phyloP scores from a whole-genome alignment of 148 eudicot genomes.

The Rhododendron griersonianum region DNA sequence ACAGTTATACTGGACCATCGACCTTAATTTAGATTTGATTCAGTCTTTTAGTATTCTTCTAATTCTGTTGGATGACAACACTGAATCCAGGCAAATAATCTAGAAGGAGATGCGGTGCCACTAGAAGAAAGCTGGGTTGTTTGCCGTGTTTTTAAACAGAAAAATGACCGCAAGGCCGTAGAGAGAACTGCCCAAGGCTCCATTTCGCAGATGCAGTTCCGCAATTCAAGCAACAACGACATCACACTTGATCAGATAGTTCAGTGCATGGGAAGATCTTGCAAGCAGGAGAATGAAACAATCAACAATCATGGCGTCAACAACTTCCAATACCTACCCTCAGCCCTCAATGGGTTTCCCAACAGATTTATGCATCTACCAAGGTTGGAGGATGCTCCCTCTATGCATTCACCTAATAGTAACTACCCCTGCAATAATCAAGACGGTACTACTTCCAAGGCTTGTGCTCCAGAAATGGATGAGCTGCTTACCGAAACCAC shows the following conservation, averaged over 20 bases:
- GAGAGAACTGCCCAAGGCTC: slow-evolving; percentile 23
- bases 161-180: slow-evolving; percentile 35
- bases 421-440: neutral
- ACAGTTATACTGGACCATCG: neutral
- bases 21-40: neutral
- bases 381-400: neutral
- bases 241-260: slow-evolving; percentile 14
- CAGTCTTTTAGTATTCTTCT: neutral
- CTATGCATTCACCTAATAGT: neutral
- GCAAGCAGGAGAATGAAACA: neutral
- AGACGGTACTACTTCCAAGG: neutral
- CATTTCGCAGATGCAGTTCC: slow-evolving; percentile 1
- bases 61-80: neutral
- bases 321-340: neutral
- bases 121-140: slow-evolving; percentile 53
- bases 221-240: slow-evolving; percentile 5
- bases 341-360: neutral
- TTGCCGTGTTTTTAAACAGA: slow-evolving; percentile 52
- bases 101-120: slow-evolving; percentile 6
- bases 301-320: neutral
- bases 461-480: neutral
- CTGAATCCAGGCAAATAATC: slow-evolving; percentile 9
- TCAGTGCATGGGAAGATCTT: slow-evolving; percentile 13
- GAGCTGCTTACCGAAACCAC: neutral
- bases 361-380: neutral